Conservation (phyloP, 2,329 filamentous ascomycete species). For the Xylaria multiplex region DNA sequence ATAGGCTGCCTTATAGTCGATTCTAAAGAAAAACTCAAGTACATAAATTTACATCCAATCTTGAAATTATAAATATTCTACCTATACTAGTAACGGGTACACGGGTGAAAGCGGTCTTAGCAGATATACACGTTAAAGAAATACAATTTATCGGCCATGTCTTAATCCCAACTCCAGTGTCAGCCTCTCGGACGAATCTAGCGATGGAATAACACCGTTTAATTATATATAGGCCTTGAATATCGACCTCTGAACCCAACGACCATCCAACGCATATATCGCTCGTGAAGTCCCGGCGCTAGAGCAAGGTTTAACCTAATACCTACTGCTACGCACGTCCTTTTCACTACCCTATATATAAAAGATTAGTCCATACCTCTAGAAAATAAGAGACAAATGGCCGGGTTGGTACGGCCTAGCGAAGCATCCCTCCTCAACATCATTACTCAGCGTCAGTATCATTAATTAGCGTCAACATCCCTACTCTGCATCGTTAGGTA, state of each 20-base stretch:
- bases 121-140: background rate
- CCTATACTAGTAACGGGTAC: background rate
- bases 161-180: background rate
- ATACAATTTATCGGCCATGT: background rate
- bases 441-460: background rate
- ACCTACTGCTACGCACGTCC: too few species aligned
- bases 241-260: background rate
- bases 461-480: background rate
- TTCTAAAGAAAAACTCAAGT: constrained; percentile 38
- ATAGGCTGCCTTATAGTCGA: constrained; percentile 47
- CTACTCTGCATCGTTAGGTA: constrained; percentile 5
- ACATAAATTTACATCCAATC: background rate
- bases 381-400: background rate
- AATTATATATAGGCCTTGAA: background rate
- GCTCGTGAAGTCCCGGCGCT: background rate
- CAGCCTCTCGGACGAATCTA: background rate
- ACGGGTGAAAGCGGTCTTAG: background rate
- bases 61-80: background rate
- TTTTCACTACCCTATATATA: background rate
- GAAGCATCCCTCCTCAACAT: background rate
- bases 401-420: background rate
- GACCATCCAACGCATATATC: background rate
- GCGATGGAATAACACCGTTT: background rate
- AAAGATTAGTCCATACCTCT: too few species aligned
- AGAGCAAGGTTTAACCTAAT: background rate